phyloP scores from a whole-genome alignment of 2,329 filamentous ascomycete genomes.

The Aspergillus ochraceus region DNA sequence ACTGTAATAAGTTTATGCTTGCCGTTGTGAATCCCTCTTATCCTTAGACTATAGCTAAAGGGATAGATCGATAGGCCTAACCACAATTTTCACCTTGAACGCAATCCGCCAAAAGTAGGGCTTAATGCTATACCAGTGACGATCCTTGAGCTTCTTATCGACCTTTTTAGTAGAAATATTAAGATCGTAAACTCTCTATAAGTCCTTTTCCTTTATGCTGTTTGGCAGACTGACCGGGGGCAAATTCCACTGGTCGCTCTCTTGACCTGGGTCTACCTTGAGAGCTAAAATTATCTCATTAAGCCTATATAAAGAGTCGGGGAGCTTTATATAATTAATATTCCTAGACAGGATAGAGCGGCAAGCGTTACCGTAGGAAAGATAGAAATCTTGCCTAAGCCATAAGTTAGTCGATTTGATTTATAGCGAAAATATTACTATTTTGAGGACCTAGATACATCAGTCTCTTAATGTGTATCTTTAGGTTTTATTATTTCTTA shows the following conservation, averaged over 20 bases:
- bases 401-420: slow-evolving; percentile 40
- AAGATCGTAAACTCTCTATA: slow-evolving; percentile 30
- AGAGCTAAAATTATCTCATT: slow-evolving; percentile 26
- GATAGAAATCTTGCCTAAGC: slow-evolving; percentile 23
- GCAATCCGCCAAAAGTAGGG: too few species aligned
- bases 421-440: slow-evolving; percentile 30
- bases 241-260: slow-evolving; percentile 27
- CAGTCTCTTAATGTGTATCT: slow-evolving; percentile 28
- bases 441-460: slow-evolving; percentile 32
- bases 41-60: too few species aligned
- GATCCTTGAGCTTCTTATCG: slow-evolving; percentile 36
- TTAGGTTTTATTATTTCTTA: slow-evolving; percentile 30
- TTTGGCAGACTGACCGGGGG: slow-evolving; percentile 23
- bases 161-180: slow-evolving; percentile 27
- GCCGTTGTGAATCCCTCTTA: too few species aligned
- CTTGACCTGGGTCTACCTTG: slow-evolving; percentile 24
- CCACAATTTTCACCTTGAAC: too few species aligned
- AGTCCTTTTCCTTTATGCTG: slow-evolving; percentile 22
- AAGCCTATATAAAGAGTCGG: slow-evolving; percentile 24
- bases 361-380: neutral
- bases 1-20: too few species aligned
- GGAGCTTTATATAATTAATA: slow-evolving; percentile 14
- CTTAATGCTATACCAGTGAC: slow-evolving; percentile 35
- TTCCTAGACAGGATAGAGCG: neutral
- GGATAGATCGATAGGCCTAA: too few species aligned